A percentile compares a stretch with the other conserved stretches of the same genome.
phyloP scores from a whole-genome alignment of 2,329 filamentous ascomycete genomes.

The Fusarium stilboides region DNA sequence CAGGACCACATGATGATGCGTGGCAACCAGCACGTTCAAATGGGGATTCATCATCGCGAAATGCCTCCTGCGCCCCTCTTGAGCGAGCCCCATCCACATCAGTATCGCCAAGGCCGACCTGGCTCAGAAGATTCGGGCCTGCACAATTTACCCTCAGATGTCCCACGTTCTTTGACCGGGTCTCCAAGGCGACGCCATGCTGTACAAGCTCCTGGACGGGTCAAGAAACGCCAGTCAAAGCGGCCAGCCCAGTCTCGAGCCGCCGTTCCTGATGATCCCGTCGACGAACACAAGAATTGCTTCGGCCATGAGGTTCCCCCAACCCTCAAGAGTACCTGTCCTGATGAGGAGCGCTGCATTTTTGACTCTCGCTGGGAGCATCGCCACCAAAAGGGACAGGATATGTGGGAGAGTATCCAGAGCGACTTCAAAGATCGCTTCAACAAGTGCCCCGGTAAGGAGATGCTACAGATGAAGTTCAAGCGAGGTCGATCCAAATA shows the following conservation, averaged over 20 bases:
- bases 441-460: constrained; percentile 59
- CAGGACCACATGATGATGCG: constrained; percentile 50
- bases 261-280: constrained; percentile 40
- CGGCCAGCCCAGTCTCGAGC: constrained; percentile 29
- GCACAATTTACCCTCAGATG: constrained; percentile 20
- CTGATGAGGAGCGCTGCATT: constrained; percentile 64
- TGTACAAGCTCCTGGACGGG: constrained; percentile 41
- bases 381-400: constrained; percentile 65
- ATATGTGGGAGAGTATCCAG: constrained; percentile 71
- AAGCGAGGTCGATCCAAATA: constrained; percentile 66
- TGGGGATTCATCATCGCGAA: constrained; percentile 48
- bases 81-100: constrained; percentile 43
- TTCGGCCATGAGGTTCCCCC: constrained; percentile 54
- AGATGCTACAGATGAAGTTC: constrained; percentile 71
- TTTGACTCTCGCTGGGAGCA: constrained; percentile 65
- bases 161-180: constrained; percentile 44
- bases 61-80: constrained; percentile 45
- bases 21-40: constrained; percentile 38
- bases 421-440: constrained; percentile 58
- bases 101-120: constrained; percentile 46
- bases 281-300: constrained; percentile 56
- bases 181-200: constrained; percentile 49
- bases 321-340: constrained; percentile 61
- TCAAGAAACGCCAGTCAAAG: constrained; percentile 51
- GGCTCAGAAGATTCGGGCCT: constrained; percentile 43